Conservation (phyloP, 176 grass and related monocot genomes). For the Coix lacrymajobi region DNA sequence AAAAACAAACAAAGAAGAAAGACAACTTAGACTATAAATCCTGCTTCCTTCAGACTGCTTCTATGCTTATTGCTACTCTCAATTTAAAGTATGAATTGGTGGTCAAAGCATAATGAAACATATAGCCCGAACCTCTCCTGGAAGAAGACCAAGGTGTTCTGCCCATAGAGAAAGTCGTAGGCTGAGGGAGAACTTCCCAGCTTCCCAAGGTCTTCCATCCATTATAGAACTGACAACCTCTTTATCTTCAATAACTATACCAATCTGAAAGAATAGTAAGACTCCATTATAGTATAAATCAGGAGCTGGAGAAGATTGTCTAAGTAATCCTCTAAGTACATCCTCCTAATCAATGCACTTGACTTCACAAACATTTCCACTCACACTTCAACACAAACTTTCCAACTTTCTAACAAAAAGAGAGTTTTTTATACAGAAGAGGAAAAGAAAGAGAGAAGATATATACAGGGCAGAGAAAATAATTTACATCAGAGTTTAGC, state of each 20-base stretch:
- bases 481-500: not conserved
- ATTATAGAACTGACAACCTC: constrained; percentile 82
- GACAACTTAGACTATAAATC: not conserved
- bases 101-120: not conserved
- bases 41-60: not conserved
- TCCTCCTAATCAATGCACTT: too few species aligned
- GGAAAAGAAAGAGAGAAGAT: not conserved
- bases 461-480: not conserved
- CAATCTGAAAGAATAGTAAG: constrained; percentile 60
- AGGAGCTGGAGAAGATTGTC: not conserved
- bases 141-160: constrained; percentile 93
- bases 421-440: not conserved
- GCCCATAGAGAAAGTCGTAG: constrained; percentile 82
- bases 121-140: constrained; percentile 67
- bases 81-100: not conserved
- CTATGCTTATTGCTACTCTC: not conserved
- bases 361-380: too few species aligned
- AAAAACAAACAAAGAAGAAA: not conserved
- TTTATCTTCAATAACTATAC: constrained; percentile 97
- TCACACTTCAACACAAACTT: not conserved
- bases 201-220: constrained; percentile 95
- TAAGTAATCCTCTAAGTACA: too few species aligned
- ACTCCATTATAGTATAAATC: not conserved
- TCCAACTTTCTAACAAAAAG: not conserved
- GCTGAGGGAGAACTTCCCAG: constrained; percentile 85